phyloP scores from a whole-genome alignment of 768 basidiomycete genomes.

The Mycena amicta region DNA sequence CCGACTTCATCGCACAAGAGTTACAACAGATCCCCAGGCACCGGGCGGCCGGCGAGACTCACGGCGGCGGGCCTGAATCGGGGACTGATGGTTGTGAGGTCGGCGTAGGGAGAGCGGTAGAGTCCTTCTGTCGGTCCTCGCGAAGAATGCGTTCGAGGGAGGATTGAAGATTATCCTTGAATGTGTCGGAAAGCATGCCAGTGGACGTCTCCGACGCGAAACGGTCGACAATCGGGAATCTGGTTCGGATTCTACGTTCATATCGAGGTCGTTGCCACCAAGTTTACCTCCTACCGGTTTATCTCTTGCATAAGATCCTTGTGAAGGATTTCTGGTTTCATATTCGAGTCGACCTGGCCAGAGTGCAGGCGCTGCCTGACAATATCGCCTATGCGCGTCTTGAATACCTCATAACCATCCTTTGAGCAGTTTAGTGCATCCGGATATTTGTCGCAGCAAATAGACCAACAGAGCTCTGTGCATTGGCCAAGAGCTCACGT shows the following conservation, averaged over 20 bases:
- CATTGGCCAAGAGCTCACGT: conserved; percentile 62
- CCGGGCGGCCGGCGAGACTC: background rate
- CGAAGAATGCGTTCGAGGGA: conserved; percentile 49
- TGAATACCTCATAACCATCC: conserved; percentile 56
- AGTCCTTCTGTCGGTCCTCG: conserved; percentile 35
- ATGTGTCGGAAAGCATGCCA: conserved; percentile 49
- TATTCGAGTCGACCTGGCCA: conserved; percentile 52
- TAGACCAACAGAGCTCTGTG: conserved; percentile 56
- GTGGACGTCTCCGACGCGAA: conserved; percentile 51
- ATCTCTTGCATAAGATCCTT: conserved; percentile 72
- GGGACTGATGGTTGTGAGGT: background rate
- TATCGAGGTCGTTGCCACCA: background rate
- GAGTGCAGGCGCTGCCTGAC: conserved; percentile 56
- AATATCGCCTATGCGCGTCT: conserved; percentile 62
- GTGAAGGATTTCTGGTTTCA: conserved; percentile 48
- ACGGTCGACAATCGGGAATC: conserved; percentile 69
- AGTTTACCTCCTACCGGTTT: conserved; percentile 49
- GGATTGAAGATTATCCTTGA: conserved; percentile 44
- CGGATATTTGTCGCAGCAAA: conserved; percentile 25
- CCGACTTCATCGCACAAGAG: no score
- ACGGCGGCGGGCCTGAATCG: background rate
- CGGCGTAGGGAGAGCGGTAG: conserved; percentile 17
- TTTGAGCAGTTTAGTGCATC: conserved; percentile 29
- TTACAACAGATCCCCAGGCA: no score
- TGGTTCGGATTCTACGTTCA: conserved; percentile 29